Conservation (phyloP, 2,329 filamentous ascomycete species). For the Dactylellina cionopaga region DNA sequence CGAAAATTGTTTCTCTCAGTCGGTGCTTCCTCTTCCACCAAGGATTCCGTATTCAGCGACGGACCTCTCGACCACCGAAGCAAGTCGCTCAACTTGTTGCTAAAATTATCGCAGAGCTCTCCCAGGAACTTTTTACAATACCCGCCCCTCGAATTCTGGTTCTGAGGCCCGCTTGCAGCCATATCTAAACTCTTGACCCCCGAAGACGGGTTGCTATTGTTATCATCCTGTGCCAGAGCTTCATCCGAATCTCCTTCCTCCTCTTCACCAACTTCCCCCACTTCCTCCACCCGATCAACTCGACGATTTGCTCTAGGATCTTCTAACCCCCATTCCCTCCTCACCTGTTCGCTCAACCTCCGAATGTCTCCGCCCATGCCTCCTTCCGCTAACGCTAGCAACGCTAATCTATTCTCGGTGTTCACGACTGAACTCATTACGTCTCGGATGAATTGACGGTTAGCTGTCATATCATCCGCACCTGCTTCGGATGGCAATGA, state of each 20-base stretch:
- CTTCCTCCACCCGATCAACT: neutral
- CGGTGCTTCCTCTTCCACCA: too few species aligned
- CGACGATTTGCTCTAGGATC: neutral
- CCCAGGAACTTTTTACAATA: constrained; percentile 21
- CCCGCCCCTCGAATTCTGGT: neutral
- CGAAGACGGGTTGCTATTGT: neutral
- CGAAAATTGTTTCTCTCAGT: too few species aligned
- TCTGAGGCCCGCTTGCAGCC: neutral
- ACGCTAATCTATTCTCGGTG: neutral
- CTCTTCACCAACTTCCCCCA: neutral
- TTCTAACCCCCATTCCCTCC: neutral
- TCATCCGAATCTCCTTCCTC: neutral
- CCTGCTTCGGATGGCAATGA: too few species aligned
- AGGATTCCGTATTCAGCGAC: neutral
- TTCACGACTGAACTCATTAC: neutral
- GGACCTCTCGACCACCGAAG: constrained; percentile 17
- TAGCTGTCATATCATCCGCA: too few species aligned
- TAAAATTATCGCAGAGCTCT: constrained; percentile 6
- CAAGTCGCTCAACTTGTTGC: neutral
- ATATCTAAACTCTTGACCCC: neutral
- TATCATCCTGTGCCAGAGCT: neutral
- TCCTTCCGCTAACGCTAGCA: neutral
- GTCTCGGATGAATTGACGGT: neutral
- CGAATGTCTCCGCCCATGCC: neutral
- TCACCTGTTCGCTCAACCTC: neutral